phyloP scores from a whole-genome alignment of 169 alveolate genomes.

The Babesia ovata region DNA sequence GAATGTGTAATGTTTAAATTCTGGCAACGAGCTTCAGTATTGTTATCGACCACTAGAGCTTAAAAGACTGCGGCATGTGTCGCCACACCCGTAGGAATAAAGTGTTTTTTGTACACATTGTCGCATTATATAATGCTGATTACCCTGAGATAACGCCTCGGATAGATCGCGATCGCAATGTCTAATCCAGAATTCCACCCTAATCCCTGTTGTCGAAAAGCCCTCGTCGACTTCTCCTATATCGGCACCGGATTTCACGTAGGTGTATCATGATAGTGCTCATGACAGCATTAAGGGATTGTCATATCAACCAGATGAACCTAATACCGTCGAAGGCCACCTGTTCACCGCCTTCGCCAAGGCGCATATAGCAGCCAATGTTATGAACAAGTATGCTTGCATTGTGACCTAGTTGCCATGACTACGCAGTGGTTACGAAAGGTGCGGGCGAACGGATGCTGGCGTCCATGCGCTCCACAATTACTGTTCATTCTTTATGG shows the following conservation, averaged over 20 bases:
- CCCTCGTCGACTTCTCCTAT: slow-evolving; percentile 39
- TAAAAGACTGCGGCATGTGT: too few species aligned
- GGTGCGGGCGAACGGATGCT: slow-evolving; percentile 34
- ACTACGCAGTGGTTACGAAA: slow-evolving; percentile 36
- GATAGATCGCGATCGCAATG: too few species aligned
- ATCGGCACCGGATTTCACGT: slow-evolving; percentile 51
- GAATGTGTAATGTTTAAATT: too few species aligned
- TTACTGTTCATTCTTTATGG: slow-evolving; percentile 37
- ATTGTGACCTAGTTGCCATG: neutral
- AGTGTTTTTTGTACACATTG: too few species aligned
- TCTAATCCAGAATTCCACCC: too few species aligned
- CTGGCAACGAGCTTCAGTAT: too few species aligned
- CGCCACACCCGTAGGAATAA: too few species aligned
- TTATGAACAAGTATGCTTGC: slow-evolving; percentile 8
- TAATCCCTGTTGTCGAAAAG: slow-evolving; percentile 13
- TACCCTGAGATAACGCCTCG: too few species aligned
- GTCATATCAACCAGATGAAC: slow-evolving; percentile 36
- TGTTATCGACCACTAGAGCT: too few species aligned
- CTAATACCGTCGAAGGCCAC: slow-evolving; percentile 42
- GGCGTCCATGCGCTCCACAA: slow-evolving; percentile 52
- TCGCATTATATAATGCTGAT: too few species aligned
- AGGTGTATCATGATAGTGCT: neutral
- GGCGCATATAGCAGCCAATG: slow-evolving; percentile 33
- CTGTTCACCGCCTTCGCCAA: slow-evolving; percentile 23
- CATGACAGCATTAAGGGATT: slow-evolving; percentile 8